Percentiles rank a stretch among this genome's conserved stretches.
These are phyloP conservation scores for Peziza echinospora DNA, from an alignment of 495 filamentous ascomycete species.

Conservation along the genomic window DNA sequence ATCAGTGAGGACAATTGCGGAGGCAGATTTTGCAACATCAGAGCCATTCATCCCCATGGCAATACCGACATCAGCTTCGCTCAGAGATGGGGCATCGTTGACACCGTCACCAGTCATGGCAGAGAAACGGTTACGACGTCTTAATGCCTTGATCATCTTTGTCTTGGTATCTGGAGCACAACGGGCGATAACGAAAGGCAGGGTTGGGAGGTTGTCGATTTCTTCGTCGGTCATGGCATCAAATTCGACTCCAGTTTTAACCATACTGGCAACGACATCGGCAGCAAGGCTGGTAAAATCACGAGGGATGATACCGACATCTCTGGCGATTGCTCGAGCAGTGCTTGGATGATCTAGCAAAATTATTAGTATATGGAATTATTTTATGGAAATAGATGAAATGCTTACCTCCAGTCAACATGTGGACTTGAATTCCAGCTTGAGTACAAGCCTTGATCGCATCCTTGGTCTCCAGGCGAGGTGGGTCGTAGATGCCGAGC, in stretches of 20 bases:
- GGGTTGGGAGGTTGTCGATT: constrained; percentile 24
- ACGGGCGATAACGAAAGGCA: constrained; percentile 28
- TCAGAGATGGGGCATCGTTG: constrained; percentile 46
- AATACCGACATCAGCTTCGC: constrained; percentile 43
- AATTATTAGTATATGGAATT: background rate
- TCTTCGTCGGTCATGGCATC: constrained; percentile 25
- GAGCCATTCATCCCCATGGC: constrained; percentile 51
- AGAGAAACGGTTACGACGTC: constrained; percentile 36
- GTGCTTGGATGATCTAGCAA: constrained; percentile 44
- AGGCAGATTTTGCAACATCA: constrained; percentile 76
- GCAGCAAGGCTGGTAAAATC: constrained; percentile 28
- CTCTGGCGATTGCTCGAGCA: constrained; percentile 50
- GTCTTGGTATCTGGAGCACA: constrained; percentile 28
- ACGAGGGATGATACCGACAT: constrained; percentile 50
- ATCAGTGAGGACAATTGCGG: constrained; percentile 71
- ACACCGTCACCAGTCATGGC: constrained; percentile 46
- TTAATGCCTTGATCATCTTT: constrained; percentile 39
- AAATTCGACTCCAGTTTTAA: constrained; percentile 27
- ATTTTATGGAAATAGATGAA: background rate
- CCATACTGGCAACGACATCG: constrained; percentile 20
- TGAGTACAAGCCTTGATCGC: constrained; percentile 41
- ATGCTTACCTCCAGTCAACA: constrained; percentile 36
- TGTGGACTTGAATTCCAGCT: constrained; percentile 58
- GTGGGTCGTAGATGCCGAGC: constrained; percentile 55
- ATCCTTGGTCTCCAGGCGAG: constrained; percentile 42